A percentile compares a stretch with the other conserved stretches of the same genome.
phyloP scores from a whole-genome alignment of 2,329 filamentous ascomycete genomes.

The Aureobasidium melanogenum region DNA sequence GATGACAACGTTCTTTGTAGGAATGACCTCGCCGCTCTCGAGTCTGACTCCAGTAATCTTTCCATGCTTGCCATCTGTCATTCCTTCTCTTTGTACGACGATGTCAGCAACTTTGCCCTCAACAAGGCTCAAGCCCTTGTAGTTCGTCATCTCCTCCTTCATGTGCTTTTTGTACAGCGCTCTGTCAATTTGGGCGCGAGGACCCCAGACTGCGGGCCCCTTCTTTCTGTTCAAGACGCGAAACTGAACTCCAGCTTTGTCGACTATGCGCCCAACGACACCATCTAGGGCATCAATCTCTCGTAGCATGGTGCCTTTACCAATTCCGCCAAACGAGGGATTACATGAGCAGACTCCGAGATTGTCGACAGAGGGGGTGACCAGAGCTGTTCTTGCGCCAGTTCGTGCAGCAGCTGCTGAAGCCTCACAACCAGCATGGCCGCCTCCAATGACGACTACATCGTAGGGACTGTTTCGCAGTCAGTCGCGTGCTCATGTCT shows the following conservation, averaged over 20 bases:
- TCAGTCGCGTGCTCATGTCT: background rate
- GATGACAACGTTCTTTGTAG: slow-evolving; percentile 76
- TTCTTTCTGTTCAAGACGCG: slow-evolving; percentile 80
- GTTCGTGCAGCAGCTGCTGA: slow-evolving; percentile 82
- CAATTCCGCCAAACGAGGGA: slow-evolving; percentile 95
- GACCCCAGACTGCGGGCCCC: slow-evolving; percentile 94
- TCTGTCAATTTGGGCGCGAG: slow-evolving; percentile 90
- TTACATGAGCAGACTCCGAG: slow-evolving; percentile 95
- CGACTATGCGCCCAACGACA: slow-evolving; percentile 76
- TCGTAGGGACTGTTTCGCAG: slow-evolving; percentile 58
- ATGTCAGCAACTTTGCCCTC: slow-evolving; percentile 90
- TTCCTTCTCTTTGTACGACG: slow-evolving; percentile 53
- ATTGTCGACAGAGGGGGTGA: slow-evolving; percentile 82
- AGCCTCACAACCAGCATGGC: slow-evolving; percentile 91
- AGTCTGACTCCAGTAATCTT: slow-evolving; percentile 78
- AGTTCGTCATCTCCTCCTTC: slow-evolving; percentile 71
- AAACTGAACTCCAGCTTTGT: slow-evolving; percentile 93
- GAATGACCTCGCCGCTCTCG: slow-evolving; percentile 77
- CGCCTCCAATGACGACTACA: slow-evolving; percentile 91
- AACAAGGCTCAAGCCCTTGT: slow-evolving; percentile 70
- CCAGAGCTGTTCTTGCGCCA: slow-evolving; percentile 78
- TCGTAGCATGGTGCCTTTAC: slow-evolving; percentile 90
- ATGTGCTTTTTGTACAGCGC: slow-evolving; percentile 83
- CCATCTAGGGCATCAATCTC: slow-evolving; percentile 95
- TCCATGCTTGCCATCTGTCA: slow-evolving; percentile 46